A percentile compares a stretch with the other conserved stretches of the same genome.
Conservation (phyloP, 2,329 filamentous ascomycete species). For the Cercospora sp. region DNA sequence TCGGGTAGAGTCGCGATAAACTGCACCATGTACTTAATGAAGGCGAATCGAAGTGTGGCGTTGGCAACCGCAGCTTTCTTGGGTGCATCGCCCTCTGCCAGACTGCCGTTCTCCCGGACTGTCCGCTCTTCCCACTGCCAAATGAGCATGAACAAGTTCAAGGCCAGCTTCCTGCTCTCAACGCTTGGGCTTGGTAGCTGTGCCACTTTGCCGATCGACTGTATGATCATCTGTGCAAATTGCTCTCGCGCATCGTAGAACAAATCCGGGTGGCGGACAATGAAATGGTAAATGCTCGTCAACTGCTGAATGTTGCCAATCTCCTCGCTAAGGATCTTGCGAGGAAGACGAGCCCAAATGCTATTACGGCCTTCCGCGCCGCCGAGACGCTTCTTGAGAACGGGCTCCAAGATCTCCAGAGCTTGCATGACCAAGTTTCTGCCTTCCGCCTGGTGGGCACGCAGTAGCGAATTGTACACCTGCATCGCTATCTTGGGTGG, state of each 20-base stretch:
- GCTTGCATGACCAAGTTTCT: slow-evolving; percentile 90
- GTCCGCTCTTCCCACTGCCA: slow-evolving; percentile 90
- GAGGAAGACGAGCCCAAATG: slow-evolving; percentile 85
- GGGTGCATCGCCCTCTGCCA: slow-evolving; percentile 31
- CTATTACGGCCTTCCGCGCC: slow-evolving; percentile 71
- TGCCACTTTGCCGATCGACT: slow-evolving; percentile 84
- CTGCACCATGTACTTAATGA: slow-evolving; percentile 92
- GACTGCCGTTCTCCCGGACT: slow-evolving; percentile 59
- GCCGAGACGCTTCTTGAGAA: slow-evolving; percentile 80
- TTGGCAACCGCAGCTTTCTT: slow-evolving; percentile 43
- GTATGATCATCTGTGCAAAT: slow-evolving; percentile 84
- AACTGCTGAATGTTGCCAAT: slow-evolving; percentile 93
- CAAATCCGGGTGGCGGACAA: slow-evolving; percentile 85
- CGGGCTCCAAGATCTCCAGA: slow-evolving; percentile 90
- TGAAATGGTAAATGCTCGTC: slow-evolving; percentile 95
- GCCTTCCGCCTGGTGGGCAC: slow-evolving; percentile 93
- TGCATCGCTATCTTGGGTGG: slow-evolving; percentile 94
- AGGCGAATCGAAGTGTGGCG: slow-evolving; percentile 66
- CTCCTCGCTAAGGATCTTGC: slow-evolving; percentile 89
- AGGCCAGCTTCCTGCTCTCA: slow-evolving; percentile 85
- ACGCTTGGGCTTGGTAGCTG: slow-evolving; percentile 79
- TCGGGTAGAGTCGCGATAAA: slow-evolving; percentile 91
- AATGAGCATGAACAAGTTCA: slow-evolving; percentile 87
- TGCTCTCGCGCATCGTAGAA: slow-evolving; percentile 96
- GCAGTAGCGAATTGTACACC: slow-evolving; percentile 86